A percentile compares a stretch with the other conserved stretches of the same genome.
Evolutionary conservation across 2,329 filamentous ascomycete genomes (phyloP).

Genomic region (Huntiella decipiens): DNA sequence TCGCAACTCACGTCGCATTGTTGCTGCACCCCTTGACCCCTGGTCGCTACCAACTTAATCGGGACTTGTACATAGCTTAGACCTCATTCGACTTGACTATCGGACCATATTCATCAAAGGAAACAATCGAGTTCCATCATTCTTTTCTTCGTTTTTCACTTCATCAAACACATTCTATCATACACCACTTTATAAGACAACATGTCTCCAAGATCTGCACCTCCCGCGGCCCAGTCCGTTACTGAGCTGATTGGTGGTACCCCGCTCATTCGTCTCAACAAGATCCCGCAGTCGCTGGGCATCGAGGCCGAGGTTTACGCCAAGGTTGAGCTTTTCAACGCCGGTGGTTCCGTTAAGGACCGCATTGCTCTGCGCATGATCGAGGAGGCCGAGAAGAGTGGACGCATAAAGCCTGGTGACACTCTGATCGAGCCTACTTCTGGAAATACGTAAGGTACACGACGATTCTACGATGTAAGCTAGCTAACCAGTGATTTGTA

Average conservation of each 20-base stretch:
- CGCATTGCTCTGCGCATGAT: slow-evolving; percentile 94
- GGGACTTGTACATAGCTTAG: not conserved
- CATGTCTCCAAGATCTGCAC: slow-evolving; percentile 14
- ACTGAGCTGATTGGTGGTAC: slow-evolving; percentile 88
- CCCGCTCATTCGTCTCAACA: slow-evolving; percentile 85
- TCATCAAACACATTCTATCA: not conserved
- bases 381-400: slow-evolving; percentile 77
- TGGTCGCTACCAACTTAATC: not conserved
- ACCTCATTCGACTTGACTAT: not conserved
- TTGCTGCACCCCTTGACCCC: not conserved
- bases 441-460: slow-evolving; percentile 54
- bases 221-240: slow-evolving; percentile 38
- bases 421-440: slow-evolving; percentile 96
- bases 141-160: not conserved
- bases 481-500: not conserved
- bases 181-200: not conserved
- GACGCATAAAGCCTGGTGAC: slow-evolving; percentile 90
- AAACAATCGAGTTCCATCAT: not conserved
- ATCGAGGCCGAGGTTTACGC: slow-evolving; percentile 79
- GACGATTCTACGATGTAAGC: not conserved
- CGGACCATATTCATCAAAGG: not conserved
- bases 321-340: slow-evolving; percentile 86
- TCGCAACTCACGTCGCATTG: not conserved
- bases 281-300: slow-evolving; percentile 75
- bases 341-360: slow-evolving; percentile 85